Conservation (phyloP, 2,329 filamentous ascomycete species). For the Nigrospora osmanthi region DNA sequence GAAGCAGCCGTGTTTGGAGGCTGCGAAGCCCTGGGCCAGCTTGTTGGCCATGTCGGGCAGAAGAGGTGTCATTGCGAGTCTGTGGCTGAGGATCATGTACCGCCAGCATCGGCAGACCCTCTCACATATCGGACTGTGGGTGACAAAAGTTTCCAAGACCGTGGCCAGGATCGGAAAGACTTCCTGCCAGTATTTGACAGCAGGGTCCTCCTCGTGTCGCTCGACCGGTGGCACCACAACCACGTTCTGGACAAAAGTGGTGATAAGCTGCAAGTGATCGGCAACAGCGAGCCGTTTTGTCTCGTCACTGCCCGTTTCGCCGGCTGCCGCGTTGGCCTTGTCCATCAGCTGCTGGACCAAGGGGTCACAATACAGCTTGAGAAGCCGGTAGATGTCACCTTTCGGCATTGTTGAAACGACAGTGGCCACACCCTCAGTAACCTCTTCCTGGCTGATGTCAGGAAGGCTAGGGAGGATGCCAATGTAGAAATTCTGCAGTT, state of each 20-base stretch:
- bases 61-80: slow-evolving; percentile 79
- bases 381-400: slow-evolving; percentile 70
- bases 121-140: slow-evolving; percentile 84
- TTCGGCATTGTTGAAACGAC: slow-evolving; percentile 82
- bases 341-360: slow-evolving; percentile 77
- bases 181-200: slow-evolving; percentile 93
- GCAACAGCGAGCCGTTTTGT: slow-evolving; percentile 68
- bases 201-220: slow-evolving; percentile 70
- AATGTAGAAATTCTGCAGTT: slow-evolving; percentile 89
- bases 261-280: slow-evolving; percentile 87
- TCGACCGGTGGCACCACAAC: slow-evolving; percentile 64
- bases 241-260: slow-evolving; percentile 74
- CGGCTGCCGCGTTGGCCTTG: slow-evolving; percentile 77
- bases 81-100: slow-evolving; percentile 93
- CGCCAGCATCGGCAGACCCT: slow-evolving; percentile 92
- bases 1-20: slow-evolving; percentile 89
- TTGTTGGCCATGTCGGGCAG: slow-evolving; percentile 82
- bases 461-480: slow-evolving; percentile 82
- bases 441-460: slow-evolving; percentile 81
- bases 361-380: slow-evolving; percentile 92
- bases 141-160: slow-evolving; percentile 80
- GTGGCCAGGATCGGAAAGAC: slow-evolving; percentile 82
- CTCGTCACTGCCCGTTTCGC: slow-evolving; percentile 53
- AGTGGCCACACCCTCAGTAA: slow-evolving; percentile 90
- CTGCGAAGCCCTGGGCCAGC: slow-evolving; percentile 75